phyloP scores from a whole-genome alignment of 495 filamentous ascomycete species.

The Thermothielavioides terrestris region DNA sequence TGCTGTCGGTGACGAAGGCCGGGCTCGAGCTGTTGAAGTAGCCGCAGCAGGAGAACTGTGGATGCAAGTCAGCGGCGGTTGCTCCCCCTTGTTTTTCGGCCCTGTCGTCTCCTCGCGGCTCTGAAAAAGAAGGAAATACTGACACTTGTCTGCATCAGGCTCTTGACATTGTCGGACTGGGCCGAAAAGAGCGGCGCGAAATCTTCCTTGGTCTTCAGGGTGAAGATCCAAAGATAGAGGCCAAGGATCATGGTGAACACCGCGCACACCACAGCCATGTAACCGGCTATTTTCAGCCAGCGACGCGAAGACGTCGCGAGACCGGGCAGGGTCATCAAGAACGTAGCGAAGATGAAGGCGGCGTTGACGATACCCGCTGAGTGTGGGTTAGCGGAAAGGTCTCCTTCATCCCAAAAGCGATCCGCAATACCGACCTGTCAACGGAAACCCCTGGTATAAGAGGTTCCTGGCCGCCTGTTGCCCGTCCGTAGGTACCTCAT shows the following conservation, averaged over 20 bases:
- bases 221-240: constrained; percentile 60
- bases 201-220: constrained; percentile 52
- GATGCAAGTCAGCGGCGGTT: too few species aligned
- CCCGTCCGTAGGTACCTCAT: constrained; percentile 38
- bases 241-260: constrained; percentile 58
- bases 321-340: constrained; percentile 49
- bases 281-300: constrained; percentile 53
- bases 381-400: constrained; percentile 20
- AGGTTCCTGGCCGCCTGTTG: constrained; percentile 53
- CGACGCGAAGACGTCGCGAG: constrained; percentile 48
- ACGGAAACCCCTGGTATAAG: constrained; percentile 51
- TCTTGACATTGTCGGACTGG: constrained; percentile 46
- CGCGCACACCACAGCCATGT: constrained; percentile 50
- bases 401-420: background rate
- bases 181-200: constrained; percentile 46
- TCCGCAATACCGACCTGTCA: constrained; percentile 39
- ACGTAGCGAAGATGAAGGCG: constrained; percentile 49
- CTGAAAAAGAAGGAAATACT: constrained; percentile 9
- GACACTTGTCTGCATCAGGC: constrained; percentile 57
- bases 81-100: constrained; percentile 15
- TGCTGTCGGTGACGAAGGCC: constrained; percentile 51
- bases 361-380: constrained; percentile 58
- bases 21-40: constrained; percentile 59
- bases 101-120: background rate
- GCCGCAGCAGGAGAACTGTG: constrained; percentile 68